These are phyloP conservation scores for Cadophora sp. DNA, from an alignment of 2,329 filamentous ascomycete species.

Conservation along the genomic window DNA sequence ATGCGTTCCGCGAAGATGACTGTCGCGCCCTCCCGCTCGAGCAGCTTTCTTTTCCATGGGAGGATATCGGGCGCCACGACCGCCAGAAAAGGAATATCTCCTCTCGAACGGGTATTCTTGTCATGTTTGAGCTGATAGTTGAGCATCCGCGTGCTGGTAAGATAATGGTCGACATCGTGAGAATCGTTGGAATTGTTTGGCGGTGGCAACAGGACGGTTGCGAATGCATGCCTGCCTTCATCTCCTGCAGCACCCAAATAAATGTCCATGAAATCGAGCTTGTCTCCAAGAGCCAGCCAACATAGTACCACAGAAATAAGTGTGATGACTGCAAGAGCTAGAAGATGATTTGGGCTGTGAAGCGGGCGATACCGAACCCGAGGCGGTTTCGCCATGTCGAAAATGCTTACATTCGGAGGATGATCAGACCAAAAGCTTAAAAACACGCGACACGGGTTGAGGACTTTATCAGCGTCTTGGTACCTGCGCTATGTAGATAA, in stretches of 20 bases:
- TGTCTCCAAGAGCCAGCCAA: slow-evolving; percentile 2
- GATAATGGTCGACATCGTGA: slow-evolving; percentile 39
- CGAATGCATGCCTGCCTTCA: slow-evolving; percentile 11
- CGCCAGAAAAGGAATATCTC: slow-evolving; percentile 45
- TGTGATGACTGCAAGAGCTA: not conserved
- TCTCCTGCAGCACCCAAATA: slow-evolving; percentile 4
- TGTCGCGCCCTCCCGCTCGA: slow-evolving; percentile 46
- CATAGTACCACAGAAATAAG: not conserved
- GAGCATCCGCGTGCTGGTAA: slow-evolving; percentile 45
- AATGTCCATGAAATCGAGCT: not conserved
- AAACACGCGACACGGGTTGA: not conserved
- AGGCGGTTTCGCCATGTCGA: slow-evolving; percentile 5
- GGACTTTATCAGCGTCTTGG: not conserved
- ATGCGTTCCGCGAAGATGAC: slow-evolving; percentile 44
- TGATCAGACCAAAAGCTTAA: not conserved
- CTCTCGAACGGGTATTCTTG: slow-evolving; percentile 40
- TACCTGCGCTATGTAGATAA: not conserved
- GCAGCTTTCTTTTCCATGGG: slow-evolving; percentile 36
- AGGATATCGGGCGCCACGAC: slow-evolving; percentile 42
- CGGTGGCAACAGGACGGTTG: slow-evolving; percentile 14
- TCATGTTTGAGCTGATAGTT: slow-evolving; percentile 47
- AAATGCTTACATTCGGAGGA: slow-evolving; percentile 3
- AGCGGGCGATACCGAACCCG: not conserved
- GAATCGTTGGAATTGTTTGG: not conserved
- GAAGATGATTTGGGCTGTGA: not conserved